Percentiles rank a stretch among this genome's conserved stretches.
Evolutionary conservation across 768 basidiomycete genomes (phyloP).

Genomic region (Pleurotus salmoneostramineus): DNA sequence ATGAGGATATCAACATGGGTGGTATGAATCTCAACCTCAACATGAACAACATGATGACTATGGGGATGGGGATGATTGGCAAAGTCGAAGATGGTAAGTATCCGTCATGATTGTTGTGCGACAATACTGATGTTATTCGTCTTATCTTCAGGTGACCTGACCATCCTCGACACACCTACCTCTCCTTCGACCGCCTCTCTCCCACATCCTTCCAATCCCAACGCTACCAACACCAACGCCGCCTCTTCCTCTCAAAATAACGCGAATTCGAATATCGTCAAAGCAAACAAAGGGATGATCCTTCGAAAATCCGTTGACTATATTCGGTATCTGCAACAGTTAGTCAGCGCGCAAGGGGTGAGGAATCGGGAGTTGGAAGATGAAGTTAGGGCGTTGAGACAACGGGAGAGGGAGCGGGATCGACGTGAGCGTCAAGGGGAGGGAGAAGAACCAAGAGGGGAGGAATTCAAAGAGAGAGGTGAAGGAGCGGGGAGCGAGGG

Average conservation of each 20-base stretch:
- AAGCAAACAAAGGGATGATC: slow-evolving; percentile 96
- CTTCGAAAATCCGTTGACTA: slow-evolving; percentile 79
- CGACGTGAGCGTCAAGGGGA: not conserved
- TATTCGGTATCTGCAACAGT: slow-evolving; percentile 51
- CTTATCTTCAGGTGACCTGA: not conserved
- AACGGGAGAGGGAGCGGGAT: not conserved
- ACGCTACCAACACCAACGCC: not conserved
- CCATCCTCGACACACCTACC: not conserved
- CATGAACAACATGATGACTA: not conserved
- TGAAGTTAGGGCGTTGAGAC: not conserved
- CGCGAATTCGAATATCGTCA: slow-evolving; percentile 36
- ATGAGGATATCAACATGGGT: not conserved
- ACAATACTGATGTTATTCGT: not conserved
- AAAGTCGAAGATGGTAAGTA: slow-evolving; percentile 13
- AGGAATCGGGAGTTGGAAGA: slow-evolving; percentile 63
- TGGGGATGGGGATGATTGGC: not conserved
- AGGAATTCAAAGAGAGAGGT: not conserved
- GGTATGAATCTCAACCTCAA: not conserved
- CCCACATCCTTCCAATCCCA: not conserved
- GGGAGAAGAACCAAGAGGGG: not conserved
- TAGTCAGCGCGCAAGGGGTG: slow-evolving; percentile 75
- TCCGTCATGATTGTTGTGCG: not conserved
- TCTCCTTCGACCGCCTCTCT: not conserved
- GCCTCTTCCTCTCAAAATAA: not conserved
- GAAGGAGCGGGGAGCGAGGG: not conserved